Evolutionary conservation across 306 rosid genomes (phyloP), one percentile per base, ranked within the genome.

Genomic region (Inga laurina): DNA sequence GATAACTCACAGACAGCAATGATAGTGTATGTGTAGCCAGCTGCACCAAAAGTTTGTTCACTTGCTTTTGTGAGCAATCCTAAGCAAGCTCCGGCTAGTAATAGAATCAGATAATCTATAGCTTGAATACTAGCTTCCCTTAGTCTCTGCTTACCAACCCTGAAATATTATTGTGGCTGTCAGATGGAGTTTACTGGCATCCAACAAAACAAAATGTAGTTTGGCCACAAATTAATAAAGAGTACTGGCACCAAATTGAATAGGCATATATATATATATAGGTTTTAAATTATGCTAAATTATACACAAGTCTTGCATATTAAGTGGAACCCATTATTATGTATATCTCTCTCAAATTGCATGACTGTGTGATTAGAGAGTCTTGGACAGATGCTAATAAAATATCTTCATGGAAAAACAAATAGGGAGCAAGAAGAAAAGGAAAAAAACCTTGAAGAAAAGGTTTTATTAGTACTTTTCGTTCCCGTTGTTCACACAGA

Each of bases 11-110:
- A 94, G 80, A 94, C 97, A 77, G 95, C 99, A 85, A 96, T 94
- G 76, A 96, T 92, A 59, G 99, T 89, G 73, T 92, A 89, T 76
- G 97, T 87, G 82, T 94, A 96, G 39, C 93, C 97, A 75, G 75
- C 64, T 74, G 93, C 95, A 24, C 97, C 99, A 82, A 96, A 91
- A 5, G 87, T 84, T 85, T 90, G 90, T 81, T 96, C 98, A 74
- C 87, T 87, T 27, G 84, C 51, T 77, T 90, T 89, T 15, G 97
- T 81, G 78, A 94, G 89, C 24, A 93, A 88, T 88, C 99, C 99
- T 88, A 94, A 90, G 92, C 98, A 92, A 69, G 97, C 99, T 84
- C 98, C 99, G 37, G 97, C 99, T 56, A 96, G 97, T 66, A 96
- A 89, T 80, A 96, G 85, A 85, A 94, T 96, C 79, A 96, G 85